These are phyloP conservation scores for Pseudogymnoascus sp. DNA, from an alignment of 2,329 filamentous ascomycete genomes.

Conservation along the genomic window DNA sequence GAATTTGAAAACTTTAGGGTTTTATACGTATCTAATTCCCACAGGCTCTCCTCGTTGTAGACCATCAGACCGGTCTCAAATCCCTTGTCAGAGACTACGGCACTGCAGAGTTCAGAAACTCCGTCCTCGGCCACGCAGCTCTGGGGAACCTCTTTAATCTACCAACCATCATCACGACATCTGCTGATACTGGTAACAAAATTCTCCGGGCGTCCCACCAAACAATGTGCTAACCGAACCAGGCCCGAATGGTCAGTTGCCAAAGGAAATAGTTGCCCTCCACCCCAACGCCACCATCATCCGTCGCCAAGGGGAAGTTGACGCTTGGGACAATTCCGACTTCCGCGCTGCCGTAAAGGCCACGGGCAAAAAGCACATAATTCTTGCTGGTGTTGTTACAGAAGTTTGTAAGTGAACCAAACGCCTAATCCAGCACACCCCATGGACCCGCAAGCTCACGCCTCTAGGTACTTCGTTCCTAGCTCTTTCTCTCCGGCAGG, in stretches of 20 bases:
- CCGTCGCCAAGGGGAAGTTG: constrained; percentile 61
- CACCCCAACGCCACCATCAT: constrained; percentile 61
- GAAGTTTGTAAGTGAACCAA: constrained; percentile 53
- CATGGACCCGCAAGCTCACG: background rate
- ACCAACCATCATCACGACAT: constrained; percentile 63
- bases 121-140: constrained; percentile 59
- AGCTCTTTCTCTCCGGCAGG: constrained; percentile 60
- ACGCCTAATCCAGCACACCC: background rate
- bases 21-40: background rate
- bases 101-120: constrained; percentile 55
- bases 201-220: background rate
- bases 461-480: constrained; percentile 57
- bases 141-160: constrained; percentile 59
- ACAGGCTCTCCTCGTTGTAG: constrained; percentile 48
- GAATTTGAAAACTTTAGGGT: background rate
- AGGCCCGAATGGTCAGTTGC: constrained; percentile 64
- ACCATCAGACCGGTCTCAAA: constrained; percentile 53
- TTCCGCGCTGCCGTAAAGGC: constrained; percentile 59
- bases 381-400: constrained; percentile 64
- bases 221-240: background rate
- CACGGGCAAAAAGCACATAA: constrained; percentile 59
- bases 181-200: constrained; percentile 46
- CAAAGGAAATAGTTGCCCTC: constrained; percentile 60
- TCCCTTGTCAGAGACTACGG: constrained; percentile 58
- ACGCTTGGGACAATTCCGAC: constrained; percentile 67